These are phyloP conservation scores for Starmerella gropengiesseri DNA, from an alignment of 805 yeast species.

Conservation along the genomic window DNA sequence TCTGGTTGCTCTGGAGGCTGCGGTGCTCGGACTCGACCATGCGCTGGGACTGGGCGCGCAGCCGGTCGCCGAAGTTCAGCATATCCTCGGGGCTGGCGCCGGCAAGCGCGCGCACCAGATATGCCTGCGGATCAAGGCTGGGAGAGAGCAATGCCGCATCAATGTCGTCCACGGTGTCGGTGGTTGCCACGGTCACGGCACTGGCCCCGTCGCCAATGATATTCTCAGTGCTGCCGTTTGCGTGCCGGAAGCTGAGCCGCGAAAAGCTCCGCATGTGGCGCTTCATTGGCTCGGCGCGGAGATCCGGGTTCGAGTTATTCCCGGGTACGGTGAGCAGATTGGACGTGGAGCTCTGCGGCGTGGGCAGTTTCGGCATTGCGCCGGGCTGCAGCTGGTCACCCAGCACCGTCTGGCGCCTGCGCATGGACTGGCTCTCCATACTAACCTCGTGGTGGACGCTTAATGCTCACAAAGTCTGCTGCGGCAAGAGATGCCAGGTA, in stretches of 20 bases:
- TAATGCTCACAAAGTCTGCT: not conserved
- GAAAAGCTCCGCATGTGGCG: constrained; percentile 18
- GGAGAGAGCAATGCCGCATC: constrained; percentile 41
- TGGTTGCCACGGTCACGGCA: constrained; percentile 2
- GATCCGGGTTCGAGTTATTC: not conserved
- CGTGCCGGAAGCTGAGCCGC: constrained; percentile 14
- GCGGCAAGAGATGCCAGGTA: not conserved
- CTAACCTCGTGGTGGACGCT: not conserved
- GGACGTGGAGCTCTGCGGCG: constrained; percentile 6
- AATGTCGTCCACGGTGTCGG: constrained; percentile 35
- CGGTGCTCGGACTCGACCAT: constrained; percentile 23
- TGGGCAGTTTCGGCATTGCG: not conserved
- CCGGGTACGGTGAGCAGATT: constrained; percentile 6
- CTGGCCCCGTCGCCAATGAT: constrained; percentile 25
- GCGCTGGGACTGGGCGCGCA: constrained; percentile 17
- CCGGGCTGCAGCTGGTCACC: constrained; percentile 20
- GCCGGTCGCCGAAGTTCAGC: constrained; percentile 17
- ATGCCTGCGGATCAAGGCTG: constrained; percentile 34
- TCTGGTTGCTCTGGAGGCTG: constrained; percentile 26
- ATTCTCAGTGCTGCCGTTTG: not conserved
- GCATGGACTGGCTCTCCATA: constrained; percentile 23
- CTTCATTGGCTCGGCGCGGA: constrained; percentile 1
- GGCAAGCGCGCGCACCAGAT: constrained; percentile 15
- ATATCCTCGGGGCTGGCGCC: constrained; percentile 19
- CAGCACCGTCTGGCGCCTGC: constrained; percentile 24